Conservation (phyloP, 1,284 basidiomycete genomes). For the Paramarasmius palmivorus region DNA sequence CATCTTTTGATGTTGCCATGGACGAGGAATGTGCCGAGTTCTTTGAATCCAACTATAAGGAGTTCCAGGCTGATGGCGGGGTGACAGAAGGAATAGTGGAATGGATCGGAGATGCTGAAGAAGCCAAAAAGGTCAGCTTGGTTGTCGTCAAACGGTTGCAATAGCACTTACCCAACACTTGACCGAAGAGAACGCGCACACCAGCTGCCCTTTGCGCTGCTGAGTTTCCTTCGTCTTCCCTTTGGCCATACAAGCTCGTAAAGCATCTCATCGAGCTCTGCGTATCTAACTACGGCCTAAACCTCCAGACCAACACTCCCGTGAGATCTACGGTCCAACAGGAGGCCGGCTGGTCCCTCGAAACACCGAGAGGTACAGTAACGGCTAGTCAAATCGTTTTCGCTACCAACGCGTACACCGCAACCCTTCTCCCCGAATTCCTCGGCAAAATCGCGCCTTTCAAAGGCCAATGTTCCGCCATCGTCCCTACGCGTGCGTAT, state of each 20-base stretch:
- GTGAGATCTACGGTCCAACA: conserved; percentile 16
- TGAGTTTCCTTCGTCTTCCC: conserved; percentile 23
- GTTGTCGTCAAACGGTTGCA: background rate
- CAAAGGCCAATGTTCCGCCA: conserved; percentile 24
- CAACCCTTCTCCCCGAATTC: conserved; percentile 29
- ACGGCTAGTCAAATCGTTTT: conserved; percentile 32
- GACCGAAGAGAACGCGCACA: conserved; percentile 20
- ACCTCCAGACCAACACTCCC: conserved; percentile 27
- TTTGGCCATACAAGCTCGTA: conserved; percentile 28
- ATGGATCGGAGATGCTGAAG: conserved; percentile 22
- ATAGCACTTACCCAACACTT: background rate
- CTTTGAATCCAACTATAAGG: conserved; percentile 19
- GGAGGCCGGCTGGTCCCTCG: conserved; percentile 21
- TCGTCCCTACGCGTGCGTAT: conserved; percentile 24
- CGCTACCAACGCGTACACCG: conserved; percentile 41
- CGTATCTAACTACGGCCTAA: conserved; percentile 24
- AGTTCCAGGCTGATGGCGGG: conserved; percentile 26
- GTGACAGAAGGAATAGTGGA: conserved; percentile 23
- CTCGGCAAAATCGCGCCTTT: conserved; percentile 24
- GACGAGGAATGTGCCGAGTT: conserved; percentile 19
- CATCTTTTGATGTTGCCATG: conserved; percentile 25
- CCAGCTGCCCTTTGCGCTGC: conserved; percentile 20
- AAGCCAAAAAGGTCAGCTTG: conserved; percentile 19
- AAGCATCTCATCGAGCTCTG: conserved; percentile 23
- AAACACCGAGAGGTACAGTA: conserved; percentile 27